phyloP scores from a whole-genome alignment of 192 early-diverging fungal species.

The Cetraspora pellucida region DNA sequence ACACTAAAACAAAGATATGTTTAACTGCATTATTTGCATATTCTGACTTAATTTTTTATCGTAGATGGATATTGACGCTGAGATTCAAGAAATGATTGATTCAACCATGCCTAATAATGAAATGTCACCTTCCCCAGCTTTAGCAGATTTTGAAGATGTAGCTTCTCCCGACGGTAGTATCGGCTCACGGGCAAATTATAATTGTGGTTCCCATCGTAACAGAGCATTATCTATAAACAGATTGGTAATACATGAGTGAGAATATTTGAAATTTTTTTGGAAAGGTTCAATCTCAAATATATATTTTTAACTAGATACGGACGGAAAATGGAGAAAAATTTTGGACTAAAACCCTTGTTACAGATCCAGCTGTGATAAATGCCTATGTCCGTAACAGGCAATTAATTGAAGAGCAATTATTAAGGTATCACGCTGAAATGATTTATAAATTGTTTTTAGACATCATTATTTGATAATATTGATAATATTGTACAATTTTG shows the following conservation, averaged over 20 bases:
- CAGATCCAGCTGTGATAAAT: slow-evolving; percentile 83
- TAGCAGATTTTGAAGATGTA: slow-evolving; percentile 47
- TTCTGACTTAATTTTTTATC: not conserved
- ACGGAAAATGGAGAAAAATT: slow-evolving; percentile 64
- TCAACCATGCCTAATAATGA: not conserved
- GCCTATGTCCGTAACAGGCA: slow-evolving; percentile 85
- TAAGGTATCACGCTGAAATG: slow-evolving; percentile 37
- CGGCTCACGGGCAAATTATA: slow-evolving; percentile 55
- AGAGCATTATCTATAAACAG: slow-evolving; percentile 66
- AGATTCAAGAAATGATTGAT: slow-evolving; percentile 53
- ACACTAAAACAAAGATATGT: not conserved
- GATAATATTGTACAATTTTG: not conserved
- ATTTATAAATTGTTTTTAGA: not conserved
- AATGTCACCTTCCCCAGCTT: slow-evolving; percentile 16
- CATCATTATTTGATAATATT: not conserved
- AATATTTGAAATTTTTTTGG: not conserved
- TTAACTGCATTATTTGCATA: not conserved
- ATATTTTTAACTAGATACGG: slow-evolving; percentile 33
- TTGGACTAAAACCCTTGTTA: slow-evolving; percentile 81
- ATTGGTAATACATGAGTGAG: slow-evolving; percentile 38
- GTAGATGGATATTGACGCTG: slow-evolving; percentile 54
- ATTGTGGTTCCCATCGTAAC: slow-evolving; percentile 53
- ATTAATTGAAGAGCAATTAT: slow-evolving; percentile 71
- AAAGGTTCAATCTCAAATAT: too few species aligned
- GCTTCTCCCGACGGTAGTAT: slow-evolving; percentile 57